Conservation (phyloP, 2,329 filamentous ascomycete genomes). For the Bipolaris gigantea region DNA sequence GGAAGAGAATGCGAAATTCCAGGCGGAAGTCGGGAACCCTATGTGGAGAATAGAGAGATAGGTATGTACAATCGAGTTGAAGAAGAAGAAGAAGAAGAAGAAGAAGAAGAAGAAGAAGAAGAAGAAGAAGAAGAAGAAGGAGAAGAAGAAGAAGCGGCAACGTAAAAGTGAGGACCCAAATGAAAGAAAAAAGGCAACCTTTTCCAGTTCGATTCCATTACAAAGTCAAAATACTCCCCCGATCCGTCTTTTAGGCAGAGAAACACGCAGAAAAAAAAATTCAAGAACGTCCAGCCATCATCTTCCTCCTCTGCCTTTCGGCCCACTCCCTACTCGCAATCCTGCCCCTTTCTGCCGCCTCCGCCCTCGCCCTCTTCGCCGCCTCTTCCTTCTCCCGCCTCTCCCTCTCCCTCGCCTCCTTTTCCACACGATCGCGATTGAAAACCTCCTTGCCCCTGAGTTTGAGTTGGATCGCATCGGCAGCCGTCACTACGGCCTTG, state of each 20-base stretch:
- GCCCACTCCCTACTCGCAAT: slow-evolving; percentile 53
- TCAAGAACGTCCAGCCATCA: slow-evolving; percentile 19
- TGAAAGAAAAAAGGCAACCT: no score
- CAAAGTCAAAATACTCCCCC: no score
- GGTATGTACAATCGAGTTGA: not conserved
- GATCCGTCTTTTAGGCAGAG: no score
- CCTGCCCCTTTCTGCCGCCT: slow-evolving; percentile 51
- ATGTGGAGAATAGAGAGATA: no score
- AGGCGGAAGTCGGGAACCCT: no score
- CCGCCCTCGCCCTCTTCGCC: slow-evolving; percentile 50
- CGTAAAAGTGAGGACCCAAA: no score
- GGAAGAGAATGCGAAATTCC: no score
- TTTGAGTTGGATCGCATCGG: slow-evolving; percentile 36
- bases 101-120: no score
- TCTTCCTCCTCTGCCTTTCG: slow-evolving; percentile 50
- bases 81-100: not conserved
- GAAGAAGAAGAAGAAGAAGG: no score
- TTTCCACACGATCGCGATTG: slow-evolving; percentile 48
- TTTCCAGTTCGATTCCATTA: no score
- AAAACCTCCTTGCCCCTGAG: slow-evolving; percentile 52
- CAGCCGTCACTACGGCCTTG: slow-evolving; percentile 34
- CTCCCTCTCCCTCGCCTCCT: slow-evolving; percentile 46
- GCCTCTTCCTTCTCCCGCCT: slow-evolving; percentile 53
- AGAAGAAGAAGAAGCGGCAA: no score
- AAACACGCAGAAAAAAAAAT: no score